Base-by-base conservation (phyloP, 306 rosid genomes). In the Lathyrus oleraceus region DNA sequence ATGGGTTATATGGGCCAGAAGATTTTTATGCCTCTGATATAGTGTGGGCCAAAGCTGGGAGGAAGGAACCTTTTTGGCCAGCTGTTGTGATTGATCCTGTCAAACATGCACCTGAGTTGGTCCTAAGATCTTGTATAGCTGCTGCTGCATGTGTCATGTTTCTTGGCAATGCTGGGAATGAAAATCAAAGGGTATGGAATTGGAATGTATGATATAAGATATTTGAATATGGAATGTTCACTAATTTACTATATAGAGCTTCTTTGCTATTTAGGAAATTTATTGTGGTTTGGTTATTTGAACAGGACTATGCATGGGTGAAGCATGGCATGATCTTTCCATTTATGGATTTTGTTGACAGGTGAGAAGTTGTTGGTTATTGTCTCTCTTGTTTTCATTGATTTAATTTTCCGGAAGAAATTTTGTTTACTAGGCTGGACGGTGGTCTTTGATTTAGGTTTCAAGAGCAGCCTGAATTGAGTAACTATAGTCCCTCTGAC, bases 261-360 rank as follows among this genome's bases (percentile, higher is more conserved):
- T 77, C 7, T 57, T 57, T 73, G 54, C 75, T 72, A 21, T 69
- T 70, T 61, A 58, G 60, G 45, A 70, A 16, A 48, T 80, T 78
- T 61, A 74, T 73, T 83, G 66, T 78, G 43, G 2, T 69, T 82
- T 81, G 57, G 32, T 83, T 72, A 77, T 78, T 65, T 69, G 78
- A 76, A 48, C 97, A 95, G 99, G 99, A 95, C 84, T 95, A 91
- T 82, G 99, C 97, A 44, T 95, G 99, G 99, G 95, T 91, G 61
- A 89, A 83, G 84, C 67, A 84, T 71, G 99, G 95, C 76, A 87
- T 78, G 84, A 89, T 95, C 69, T 95, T 87, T 82, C 99, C 99
- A 16, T 95, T 91, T 79, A 70, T 80, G 84, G 97, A 95, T 78
- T 82, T 65, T 74, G 76, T 86, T 32, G 97, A 87, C 81, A 95